Conservation (phyloP, 2,329 filamentous ascomycete species). For the Mycosphaerella arachidis region DNA sequence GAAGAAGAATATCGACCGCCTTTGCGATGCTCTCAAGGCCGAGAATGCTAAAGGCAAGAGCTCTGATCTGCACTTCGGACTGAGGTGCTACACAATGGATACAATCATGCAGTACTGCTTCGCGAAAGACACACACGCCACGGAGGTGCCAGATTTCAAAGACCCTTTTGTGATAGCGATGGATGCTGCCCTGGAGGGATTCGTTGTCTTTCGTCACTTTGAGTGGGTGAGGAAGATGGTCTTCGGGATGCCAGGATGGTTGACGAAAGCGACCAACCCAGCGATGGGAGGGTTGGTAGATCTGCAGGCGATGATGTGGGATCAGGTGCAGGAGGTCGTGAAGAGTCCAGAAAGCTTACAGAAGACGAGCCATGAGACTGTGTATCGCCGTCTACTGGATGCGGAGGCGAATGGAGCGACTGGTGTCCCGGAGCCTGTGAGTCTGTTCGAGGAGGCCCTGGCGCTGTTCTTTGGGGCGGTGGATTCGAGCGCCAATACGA, state of each 20-base stretch:
- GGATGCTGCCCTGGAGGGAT: slow-evolving; percentile 35
- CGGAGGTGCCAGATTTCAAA: slow-evolving; percentile 38
- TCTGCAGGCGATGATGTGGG: slow-evolving; percentile 33
- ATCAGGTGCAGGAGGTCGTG: slow-evolving; percentile 33
- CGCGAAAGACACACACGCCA: slow-evolving; percentile 37
- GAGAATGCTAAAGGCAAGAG: slow-evolving; percentile 4
- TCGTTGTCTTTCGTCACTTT: slow-evolving; percentile 41
- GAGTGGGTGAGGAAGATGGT: slow-evolving; percentile 36
- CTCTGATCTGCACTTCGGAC: slow-evolving; percentile 32
- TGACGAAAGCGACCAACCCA: slow-evolving; percentile 37
- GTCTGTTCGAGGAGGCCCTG: slow-evolving; percentile 44
- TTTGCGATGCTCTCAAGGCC: slow-evolving; percentile 8
- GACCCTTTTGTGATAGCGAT: slow-evolving; percentile 42
- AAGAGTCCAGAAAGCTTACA: slow-evolving; percentile 31
- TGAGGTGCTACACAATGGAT: slow-evolving; percentile 38
- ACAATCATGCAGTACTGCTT: slow-evolving; percentile 41
- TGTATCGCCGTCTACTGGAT: slow-evolving; percentile 36
- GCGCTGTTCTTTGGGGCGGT: slow-evolving; percentile 46
- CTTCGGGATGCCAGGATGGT: slow-evolving; percentile 34
- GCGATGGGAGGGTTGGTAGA: slow-evolving; percentile 37
- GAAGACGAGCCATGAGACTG: slow-evolving; percentile 35
- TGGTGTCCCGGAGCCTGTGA: slow-evolving; percentile 30
- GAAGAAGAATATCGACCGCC: slow-evolving; percentile 30
- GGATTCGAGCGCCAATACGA: slow-evolving; percentile 42
- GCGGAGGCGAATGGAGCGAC: slow-evolving; percentile 32